Evolutionary conservation across 495 filamentous ascomycete species (phyloP).

Genomic region (Apodospora peruviana): DNA sequence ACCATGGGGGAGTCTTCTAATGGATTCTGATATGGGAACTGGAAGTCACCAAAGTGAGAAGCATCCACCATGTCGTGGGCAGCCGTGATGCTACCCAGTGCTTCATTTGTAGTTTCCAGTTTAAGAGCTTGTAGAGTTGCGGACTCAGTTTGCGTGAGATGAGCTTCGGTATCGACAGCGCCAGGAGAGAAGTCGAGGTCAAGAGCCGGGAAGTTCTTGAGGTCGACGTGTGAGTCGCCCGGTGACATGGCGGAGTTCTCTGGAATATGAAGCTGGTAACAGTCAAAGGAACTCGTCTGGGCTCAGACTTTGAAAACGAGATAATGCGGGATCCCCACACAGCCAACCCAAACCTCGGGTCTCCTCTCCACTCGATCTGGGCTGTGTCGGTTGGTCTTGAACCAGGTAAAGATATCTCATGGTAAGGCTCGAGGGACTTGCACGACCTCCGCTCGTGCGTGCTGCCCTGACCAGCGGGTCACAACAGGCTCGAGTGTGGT

Average conservation of each 20-base stretch:
- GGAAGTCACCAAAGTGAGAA: slow-evolving; percentile 41
- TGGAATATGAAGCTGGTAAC: neutral
- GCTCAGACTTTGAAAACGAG: slow-evolving; percentile 8
- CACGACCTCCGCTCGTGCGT: slow-evolving; percentile 4
- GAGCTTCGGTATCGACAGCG: slow-evolving; percentile 14
- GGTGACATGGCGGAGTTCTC: slow-evolving; percentile 20
- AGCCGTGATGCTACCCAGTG: slow-evolving; percentile 24
- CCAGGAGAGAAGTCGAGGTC: slow-evolving; percentile 24
- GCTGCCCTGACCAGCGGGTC: neutral
- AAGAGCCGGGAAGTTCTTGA: slow-evolving; percentile 18
- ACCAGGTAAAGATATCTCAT: slow-evolving; percentile 18
- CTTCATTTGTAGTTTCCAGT: slow-evolving; percentile 22
- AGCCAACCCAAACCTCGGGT: slow-evolving; percentile 7
- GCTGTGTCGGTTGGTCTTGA: slow-evolving; percentile 11
- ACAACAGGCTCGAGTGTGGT: neutral
- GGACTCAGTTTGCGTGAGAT: slow-evolving; percentile 18
- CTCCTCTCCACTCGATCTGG: slow-evolving; percentile 21
- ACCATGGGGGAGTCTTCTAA: slow-evolving; percentile 36
- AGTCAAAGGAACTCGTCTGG: neutral
- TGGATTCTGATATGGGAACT: slow-evolving; percentile 38
- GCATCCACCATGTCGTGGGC: slow-evolving; percentile 26
- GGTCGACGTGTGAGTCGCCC: slow-evolving; percentile 12
- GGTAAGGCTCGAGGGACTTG: slow-evolving; percentile 9
- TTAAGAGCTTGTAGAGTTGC: slow-evolving; percentile 21
- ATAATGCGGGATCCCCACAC: slow-evolving; percentile 14